Percentiles rank a stretch among this genome's conserved stretches.
Conservation (phyloP, 2,329 filamentous ascomycete genomes). For the Alternaria burnsii region DNA sequence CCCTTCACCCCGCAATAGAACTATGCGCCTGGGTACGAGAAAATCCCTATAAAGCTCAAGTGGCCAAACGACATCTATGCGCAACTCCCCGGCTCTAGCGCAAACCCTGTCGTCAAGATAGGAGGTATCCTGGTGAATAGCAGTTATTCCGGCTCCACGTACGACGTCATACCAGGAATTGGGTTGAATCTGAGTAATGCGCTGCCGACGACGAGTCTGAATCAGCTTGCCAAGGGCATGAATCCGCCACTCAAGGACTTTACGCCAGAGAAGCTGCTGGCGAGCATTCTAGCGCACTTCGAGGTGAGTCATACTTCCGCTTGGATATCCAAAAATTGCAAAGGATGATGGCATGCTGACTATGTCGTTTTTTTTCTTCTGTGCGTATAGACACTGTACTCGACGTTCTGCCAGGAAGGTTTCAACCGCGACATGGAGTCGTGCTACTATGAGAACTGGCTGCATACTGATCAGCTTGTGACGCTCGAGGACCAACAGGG, state of each 20-base stretch:
- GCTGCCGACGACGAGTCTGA: slow-evolving; percentile 86
- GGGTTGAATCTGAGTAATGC: slow-evolving; percentile 87
- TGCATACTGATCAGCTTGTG: slow-evolving; percentile 73
- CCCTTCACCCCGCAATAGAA: slow-evolving; percentile 36
- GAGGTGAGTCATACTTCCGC: slow-evolving; percentile 62
- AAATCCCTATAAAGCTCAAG: slow-evolving; percentile 84
- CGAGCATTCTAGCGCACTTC: slow-evolving; percentile 78
- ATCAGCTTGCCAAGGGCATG: slow-evolving; percentile 66
- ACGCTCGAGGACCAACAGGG: slow-evolving; percentile 78
- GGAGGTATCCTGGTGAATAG: slow-evolving; percentile 93
- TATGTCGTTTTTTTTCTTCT: no score
- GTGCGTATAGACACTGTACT: slow-evolving; percentile 73
- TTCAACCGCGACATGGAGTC: slow-evolving; percentile 78
- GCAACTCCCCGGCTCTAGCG: slow-evolving; percentile 59
- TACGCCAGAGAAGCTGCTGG: slow-evolving; percentile 80
- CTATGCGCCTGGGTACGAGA: slow-evolving; percentile 79
- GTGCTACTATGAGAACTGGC: slow-evolving; percentile 73
- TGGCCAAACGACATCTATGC: slow-evolving; percentile 92
- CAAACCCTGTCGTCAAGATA: slow-evolving; percentile 79
- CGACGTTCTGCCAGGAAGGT: slow-evolving; percentile 75
- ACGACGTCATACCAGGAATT: slow-evolving; percentile 82
- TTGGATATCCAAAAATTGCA: no score
- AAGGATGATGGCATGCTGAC: no score
- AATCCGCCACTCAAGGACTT: slow-evolving; percentile 62
- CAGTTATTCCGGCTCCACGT: slow-evolving; percentile 76